A percentile compares a stretch with the other conserved stretches of the same genome.
These are phyloP conservation scores for Talaromyces sp. DNA, from an alignment of 2,329 filamentous ascomycete genomes.

Conservation along the genomic window DNA sequence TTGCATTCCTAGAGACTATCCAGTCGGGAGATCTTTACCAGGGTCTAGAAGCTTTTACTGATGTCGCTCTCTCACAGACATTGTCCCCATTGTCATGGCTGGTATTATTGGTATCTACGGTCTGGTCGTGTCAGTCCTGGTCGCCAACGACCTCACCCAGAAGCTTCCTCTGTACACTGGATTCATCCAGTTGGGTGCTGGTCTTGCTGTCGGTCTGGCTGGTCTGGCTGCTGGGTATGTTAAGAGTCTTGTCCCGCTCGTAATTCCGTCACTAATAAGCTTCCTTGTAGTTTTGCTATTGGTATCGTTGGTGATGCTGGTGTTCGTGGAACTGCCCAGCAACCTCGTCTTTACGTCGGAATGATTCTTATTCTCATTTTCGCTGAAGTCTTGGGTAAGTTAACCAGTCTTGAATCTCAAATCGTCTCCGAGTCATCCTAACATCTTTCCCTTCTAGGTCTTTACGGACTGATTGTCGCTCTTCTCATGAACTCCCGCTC, in stretches of 20 bases:
- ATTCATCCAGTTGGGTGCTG: slow-evolving; percentile 84
- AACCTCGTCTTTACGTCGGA: slow-evolving; percentile 77
- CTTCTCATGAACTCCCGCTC: slow-evolving; percentile 99
- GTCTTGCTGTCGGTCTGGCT: slow-evolving; percentile 78
- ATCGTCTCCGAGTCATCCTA: not conserved
- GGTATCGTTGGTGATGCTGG: slow-evolving; percentile 71
- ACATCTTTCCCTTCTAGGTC: slow-evolving; percentile 64
- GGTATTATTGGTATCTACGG: slow-evolving; percentile 99
- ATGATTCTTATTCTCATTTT: slow-evolving; percentile 99
- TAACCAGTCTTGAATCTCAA: not conserved
- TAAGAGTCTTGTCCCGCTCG: not conserved
- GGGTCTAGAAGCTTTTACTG: slow-evolving; percentile 24
- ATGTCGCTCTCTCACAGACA: slow-evolving; percentile 63
- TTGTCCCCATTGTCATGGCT: slow-evolving; percentile 99
- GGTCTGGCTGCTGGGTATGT: slow-evolving; percentile 73
- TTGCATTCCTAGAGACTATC: not conserved
- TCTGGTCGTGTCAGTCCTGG: slow-evolving; percentile 83
- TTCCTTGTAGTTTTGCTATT: slow-evolving; percentile 67
- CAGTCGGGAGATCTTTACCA: not conserved
- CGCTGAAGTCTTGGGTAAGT: slow-evolving; percentile 93
- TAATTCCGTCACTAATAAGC: slow-evolving; percentile 14
- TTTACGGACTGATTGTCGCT: slow-evolving; percentile 97
- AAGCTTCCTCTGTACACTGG: slow-evolving; percentile 74
- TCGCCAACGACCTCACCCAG: slow-evolving; percentile 77
- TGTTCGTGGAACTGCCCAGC: slow-evolving; percentile 56